phyloP scores from a whole-genome alignment of 2,329 filamentous ascomycete genomes.

The Blastomyces gilchristii region DNA sequence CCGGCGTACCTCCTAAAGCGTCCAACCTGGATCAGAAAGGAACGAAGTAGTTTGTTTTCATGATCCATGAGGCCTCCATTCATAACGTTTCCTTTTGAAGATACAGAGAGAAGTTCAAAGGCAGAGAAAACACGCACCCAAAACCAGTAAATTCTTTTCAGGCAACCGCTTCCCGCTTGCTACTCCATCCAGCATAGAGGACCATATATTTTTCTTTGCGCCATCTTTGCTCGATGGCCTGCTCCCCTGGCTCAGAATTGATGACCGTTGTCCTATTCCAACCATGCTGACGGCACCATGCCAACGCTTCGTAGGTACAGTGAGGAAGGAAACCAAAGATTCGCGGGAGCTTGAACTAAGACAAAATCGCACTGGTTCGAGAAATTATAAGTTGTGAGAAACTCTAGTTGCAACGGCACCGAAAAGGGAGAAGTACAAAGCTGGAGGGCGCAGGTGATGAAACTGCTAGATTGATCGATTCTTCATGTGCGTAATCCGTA shows the following conservation, averaged over 20 bases:
- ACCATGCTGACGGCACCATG: slow-evolving; percentile 31
- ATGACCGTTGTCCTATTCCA: slow-evolving; percentile 30
- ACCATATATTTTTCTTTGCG: slow-evolving; percentile 81
- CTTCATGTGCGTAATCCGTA: neutral
- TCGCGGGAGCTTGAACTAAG: neutral
- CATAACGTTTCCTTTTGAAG: neutral
- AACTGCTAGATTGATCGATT: neutral
- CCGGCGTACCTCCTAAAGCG: slow-evolving; percentile 58
- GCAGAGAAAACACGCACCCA: slow-evolving; percentile 48
- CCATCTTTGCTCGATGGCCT: slow-evolving; percentile 49
- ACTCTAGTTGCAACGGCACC: neutral
- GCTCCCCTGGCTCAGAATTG: slow-evolving; percentile 31
- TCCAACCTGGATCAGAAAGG: neutral
- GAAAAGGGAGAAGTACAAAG: neutral
- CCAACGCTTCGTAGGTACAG: slow-evolving; percentile 14
- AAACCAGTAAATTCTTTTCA: slow-evolving; percentile 79
- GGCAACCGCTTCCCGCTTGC: slow-evolving; percentile 82
- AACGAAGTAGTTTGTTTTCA: neutral
- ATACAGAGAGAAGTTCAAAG: neutral
- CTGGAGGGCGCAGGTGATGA: neutral
- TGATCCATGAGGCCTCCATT: neutral
- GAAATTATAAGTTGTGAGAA: neutral
- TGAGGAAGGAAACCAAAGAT: neutral
- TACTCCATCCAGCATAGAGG: slow-evolving; percentile 80
- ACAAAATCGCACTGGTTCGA: neutral